Conservation (phyloP, 345 rosid species). For the Eucalyptus sp. region DNA sequence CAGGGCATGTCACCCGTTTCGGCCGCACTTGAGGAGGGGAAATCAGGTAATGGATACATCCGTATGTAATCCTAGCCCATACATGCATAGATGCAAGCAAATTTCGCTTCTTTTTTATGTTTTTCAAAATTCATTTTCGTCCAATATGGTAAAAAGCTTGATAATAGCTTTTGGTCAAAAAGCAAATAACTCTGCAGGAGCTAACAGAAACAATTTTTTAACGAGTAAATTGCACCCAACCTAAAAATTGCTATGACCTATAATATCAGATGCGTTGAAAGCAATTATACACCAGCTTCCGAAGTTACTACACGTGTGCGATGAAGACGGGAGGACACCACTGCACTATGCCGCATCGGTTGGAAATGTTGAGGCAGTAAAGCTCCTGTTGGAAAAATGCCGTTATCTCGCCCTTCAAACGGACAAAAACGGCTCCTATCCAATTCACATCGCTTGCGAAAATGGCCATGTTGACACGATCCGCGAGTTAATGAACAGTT, state of each 20-base stretch:
- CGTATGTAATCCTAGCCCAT: no score
- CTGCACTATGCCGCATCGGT: neutral
- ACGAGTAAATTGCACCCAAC: neutral
- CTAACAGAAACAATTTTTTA: no score
- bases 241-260: neutral
- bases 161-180: neutral
- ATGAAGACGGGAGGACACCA: neutral
- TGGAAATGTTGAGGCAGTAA: fast-evolving
- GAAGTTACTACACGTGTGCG: neutral
- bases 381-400: neutral
- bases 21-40: neutral
- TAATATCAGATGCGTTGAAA: neutral
- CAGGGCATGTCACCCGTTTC: neutral
- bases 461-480: no score
- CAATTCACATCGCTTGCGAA: neutral
- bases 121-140: neutral
- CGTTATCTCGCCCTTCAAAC: neutral
- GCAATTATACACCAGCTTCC: neutral
- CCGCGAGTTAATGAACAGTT: no score
- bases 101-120: no score
- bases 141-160: neutral
- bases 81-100: no score
- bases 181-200: no score
- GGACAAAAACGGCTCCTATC: neutral
- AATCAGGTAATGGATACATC: no score